A percentile compares a stretch with the other conserved stretches of the same genome.
Evolutionary conservation across 352 stramenopile species (phyloP).

Genomic region (Phytopythium oedochilum): DNA sequence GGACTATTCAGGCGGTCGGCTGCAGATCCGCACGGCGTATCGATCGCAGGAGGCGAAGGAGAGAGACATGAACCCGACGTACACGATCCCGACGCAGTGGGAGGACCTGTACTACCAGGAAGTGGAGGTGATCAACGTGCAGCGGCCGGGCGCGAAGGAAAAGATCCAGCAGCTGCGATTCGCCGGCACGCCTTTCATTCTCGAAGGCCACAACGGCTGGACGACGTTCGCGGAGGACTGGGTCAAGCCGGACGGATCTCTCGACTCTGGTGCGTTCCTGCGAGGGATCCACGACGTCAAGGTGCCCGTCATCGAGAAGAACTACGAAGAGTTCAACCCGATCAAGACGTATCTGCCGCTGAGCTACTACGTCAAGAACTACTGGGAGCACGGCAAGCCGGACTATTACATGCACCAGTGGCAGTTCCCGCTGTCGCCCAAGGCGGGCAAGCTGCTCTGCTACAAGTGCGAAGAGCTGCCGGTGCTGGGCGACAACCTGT

Average conservation of each 20-base stretch:
- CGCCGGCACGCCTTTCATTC: constrained; percentile 61
- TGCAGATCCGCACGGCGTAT: constrained; percentile 10
- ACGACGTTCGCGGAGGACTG: constrained; percentile 62
- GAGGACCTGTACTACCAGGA: constrained; percentile 58
- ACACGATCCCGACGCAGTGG: constrained; percentile 68
- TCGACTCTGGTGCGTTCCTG: constrained; percentile 58
- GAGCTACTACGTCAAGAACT: constrained; percentile 76
- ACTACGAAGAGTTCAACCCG: constrained; percentile 72
- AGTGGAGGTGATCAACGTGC: constrained; percentile 67
- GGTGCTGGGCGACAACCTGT: constrained; percentile 90
- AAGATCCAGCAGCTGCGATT: constrained; percentile 59
- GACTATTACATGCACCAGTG: constrained; percentile 95
- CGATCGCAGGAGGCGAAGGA: constrained; percentile 23
- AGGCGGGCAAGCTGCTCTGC: constrained; percentile 68
- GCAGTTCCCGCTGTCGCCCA: constrained; percentile 89
- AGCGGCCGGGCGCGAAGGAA: constrained; percentile 41
- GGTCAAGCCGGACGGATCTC: constrained; percentile 47
- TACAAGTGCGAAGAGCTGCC: constrained; percentile 84
- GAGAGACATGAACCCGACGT: constrained; percentile 42
- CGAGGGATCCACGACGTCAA: constrained; percentile 74
- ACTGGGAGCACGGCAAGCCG: constrained; percentile 71
- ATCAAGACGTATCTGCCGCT: constrained; percentile 72
- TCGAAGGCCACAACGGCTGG: constrained; percentile 62
- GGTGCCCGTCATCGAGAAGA: constrained; percentile 70
- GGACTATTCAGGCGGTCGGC: neutral